phyloP scores from a whole-genome alignment of 352 stramenopile genomes.

The Peronospora destructor region DNA sequence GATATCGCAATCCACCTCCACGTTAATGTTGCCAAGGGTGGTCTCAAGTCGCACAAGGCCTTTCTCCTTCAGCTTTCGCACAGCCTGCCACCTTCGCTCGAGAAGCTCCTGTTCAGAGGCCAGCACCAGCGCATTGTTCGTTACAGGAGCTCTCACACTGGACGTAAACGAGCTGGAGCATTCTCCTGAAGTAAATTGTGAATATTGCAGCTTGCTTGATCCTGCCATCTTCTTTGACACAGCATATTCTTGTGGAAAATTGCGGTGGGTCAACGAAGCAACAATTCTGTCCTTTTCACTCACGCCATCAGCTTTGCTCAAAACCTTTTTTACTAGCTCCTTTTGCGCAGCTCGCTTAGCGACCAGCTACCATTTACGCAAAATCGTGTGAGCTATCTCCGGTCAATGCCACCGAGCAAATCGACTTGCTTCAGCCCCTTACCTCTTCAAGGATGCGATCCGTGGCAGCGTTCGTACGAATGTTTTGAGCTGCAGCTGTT shows the following conservation, averaged over 20 bases:
- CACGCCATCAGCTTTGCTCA: conserved; percentile 45
- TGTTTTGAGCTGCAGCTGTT: conserved; percentile 37
- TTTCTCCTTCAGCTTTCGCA: conserved; percentile 92
- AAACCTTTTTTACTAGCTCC: conserved; percentile 61
- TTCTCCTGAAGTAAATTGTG: conserved; percentile 85
- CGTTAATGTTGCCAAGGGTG: conserved; percentile 90
- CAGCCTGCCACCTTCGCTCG: conserved; percentile 77
- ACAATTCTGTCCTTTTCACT: conserved; percentile 75
- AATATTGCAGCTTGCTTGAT: conserved; percentile 48
- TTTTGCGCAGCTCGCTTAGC: conserved; percentile 55
- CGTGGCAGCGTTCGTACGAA: conserved; percentile 77
- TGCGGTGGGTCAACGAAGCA: conserved; percentile 56
- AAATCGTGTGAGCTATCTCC: neutral
- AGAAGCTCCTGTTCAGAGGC: conserved; percentile 55
- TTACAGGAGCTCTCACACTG: conserved; percentile 79
- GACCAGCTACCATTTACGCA: conserved; percentile 39
- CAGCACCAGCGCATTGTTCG: conserved; percentile 40
- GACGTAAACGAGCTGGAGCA: conserved; percentile 93
- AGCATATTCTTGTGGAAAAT: conserved; percentile 15
- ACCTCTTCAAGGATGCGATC: conserved; percentile 78
- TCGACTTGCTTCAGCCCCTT: neutral
- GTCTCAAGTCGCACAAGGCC: conserved; percentile 94
- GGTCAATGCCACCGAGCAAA: neutral
- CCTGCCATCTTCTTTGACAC: conserved; percentile 8
- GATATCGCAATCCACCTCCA: conserved; percentile 96